Evolutionary conservation across 1,139 yeast species (phyloP).

Genomic region (Magnusiomyces ingens): DNA sequence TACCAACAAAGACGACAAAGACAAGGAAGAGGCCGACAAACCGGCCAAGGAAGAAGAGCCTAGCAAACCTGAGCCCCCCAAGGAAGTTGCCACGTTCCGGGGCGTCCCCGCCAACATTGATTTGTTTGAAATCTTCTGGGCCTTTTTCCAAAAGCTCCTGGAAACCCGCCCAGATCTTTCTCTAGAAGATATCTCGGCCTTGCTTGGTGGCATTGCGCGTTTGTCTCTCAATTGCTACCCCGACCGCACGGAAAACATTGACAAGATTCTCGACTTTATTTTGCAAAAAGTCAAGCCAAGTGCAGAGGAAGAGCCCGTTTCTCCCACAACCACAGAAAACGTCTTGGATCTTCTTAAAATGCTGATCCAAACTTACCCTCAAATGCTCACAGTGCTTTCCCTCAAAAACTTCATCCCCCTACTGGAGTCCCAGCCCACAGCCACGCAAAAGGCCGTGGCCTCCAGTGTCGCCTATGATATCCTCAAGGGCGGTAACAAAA

Average conservation of each 20-base stretch:
- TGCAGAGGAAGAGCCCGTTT: slow-evolving; percentile 18
- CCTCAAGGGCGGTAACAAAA: slow-evolving; percentile 12
- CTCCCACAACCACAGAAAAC: slow-evolving; percentile 31
- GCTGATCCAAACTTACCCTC: slow-evolving; percentile 42
- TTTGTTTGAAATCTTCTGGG: slow-evolving; percentile 59
- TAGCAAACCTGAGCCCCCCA: slow-evolving; percentile 2
- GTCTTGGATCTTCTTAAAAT: slow-evolving; percentile 52
- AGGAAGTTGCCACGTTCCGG: slow-evolving; percentile 13
- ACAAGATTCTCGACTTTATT: slow-evolving; percentile 55
- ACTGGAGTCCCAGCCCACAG: slow-evolving; percentile 33
- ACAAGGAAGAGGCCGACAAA: slow-evolving; percentile 4
- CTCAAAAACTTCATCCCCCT: slow-evolving; percentile 34
- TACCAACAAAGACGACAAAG: slow-evolving; percentile 13
- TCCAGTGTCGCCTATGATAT: slow-evolving; percentile 17
- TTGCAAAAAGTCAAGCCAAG: slow-evolving; percentile 39
- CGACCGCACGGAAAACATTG: slow-evolving; percentile 51
- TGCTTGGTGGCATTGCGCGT: slow-evolving; percentile 59
- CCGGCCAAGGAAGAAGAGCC: slow-evolving; percentile 1
- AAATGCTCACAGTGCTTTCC: slow-evolving; percentile 28
- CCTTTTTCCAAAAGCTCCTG: slow-evolving; percentile 49
- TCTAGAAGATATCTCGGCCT: slow-evolving; percentile 54
- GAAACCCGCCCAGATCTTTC: slow-evolving; percentile 58
- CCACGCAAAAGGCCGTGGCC: slow-evolving; percentile 35
- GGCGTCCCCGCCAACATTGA: slow-evolving; percentile 26
- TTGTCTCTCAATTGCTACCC: slow-evolving; percentile 66